phyloP scores from a whole-genome alignment of 2,329 filamentous ascomycete genomes.

The Penicillium fuscoglaucum region DNA sequence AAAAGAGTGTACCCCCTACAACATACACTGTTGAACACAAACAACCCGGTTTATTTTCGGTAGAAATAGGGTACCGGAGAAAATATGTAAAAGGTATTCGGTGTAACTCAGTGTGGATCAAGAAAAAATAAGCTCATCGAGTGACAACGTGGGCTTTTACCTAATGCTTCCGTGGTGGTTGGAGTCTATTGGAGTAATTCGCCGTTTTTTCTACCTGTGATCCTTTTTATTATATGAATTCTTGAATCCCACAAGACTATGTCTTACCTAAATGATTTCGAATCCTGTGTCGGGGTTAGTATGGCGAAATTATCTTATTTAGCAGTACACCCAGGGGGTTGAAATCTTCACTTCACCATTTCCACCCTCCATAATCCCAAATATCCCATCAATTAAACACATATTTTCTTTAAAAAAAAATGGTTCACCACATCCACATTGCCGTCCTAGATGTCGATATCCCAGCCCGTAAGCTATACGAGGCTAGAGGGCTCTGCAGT shows the following conservation, averaged over 20 bases:
- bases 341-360: slow-evolving; percentile 2
- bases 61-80: not conserved
- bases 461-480: slow-evolving; percentile 26
- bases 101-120: slow-evolving; percentile 15
- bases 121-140: slow-evolving; percentile 25
- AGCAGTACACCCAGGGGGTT: not conserved
- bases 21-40: not conserved
- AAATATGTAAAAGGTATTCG: slow-evolving; percentile 1
- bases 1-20: not conserved
- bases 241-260: not conserved
- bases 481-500: slow-evolving; percentile 28
- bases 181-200: slow-evolving; percentile 21
- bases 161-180: slow-evolving; percentile 22
- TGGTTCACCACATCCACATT: slow-evolving; percentile 28
- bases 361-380: not conserved
- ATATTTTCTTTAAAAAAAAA: slow-evolving; percentile 1
- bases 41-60: not conserved
- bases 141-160: slow-evolving; percentile 19
- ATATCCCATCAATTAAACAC: not conserved
- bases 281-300: not conserved
- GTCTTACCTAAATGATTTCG: slow-evolving; percentile 18
- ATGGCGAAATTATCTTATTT: slow-evolving; percentile 4
- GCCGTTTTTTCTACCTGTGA: slow-evolving; percentile 9
- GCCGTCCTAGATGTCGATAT: slow-evolving; percentile 31
- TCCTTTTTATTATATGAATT: slow-evolving; percentile 13